Evolutionary conservation across 169 alveolate species (phyloP), one percentile per base, ranked within the genome.

Genomic region (Eimeria tenella): DNA sequence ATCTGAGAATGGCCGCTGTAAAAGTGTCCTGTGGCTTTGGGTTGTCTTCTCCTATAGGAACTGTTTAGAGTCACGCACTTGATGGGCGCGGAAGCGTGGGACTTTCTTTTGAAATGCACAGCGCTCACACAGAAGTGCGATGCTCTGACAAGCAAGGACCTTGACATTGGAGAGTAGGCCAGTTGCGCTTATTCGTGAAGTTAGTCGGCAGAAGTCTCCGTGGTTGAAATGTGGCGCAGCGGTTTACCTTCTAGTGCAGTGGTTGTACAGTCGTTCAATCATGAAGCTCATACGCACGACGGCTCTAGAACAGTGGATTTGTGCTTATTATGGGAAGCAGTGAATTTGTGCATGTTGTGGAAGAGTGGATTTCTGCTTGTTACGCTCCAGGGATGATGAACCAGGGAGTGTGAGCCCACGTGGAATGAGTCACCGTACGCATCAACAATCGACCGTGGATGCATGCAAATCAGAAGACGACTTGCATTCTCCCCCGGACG

Each of bases 41-140:
- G 17, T 9, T 42, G 79, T 62, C 63, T 62, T 19, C 25, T 15
- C n/a, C 23, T 65, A 19, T 31, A 84, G 93, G 94, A 87, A 81
- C 90, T 94, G 15, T 90, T 94, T 63, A 88, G 68, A 60, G 93
- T 94, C 19, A 87, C 96, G 17, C 94, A 94, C 50, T 92, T 94
- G 10, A 89, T 94, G 96, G 96, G 96, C 70, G 93, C 93, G 13
- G 96, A 86, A 56, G 96, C 79, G 83, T 94, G 96, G 96, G 96
- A 94, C 55, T 94, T 94, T 49, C 86, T 87, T 49, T 82, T 94
- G 50, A 94, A 94, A 87, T 94, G 96, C 55, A 77, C 96, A 65
- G 93, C 94, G 10, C 75, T 94, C 42, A 94, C 96, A 10, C 94
- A 94, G 73, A 94, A 89, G 15, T 94, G 96, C 68, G 93, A 84